Evolutionary conservation across 1,284 basidiomycete species (phyloP).

Genomic region (Golubevia sp.): DNA sequence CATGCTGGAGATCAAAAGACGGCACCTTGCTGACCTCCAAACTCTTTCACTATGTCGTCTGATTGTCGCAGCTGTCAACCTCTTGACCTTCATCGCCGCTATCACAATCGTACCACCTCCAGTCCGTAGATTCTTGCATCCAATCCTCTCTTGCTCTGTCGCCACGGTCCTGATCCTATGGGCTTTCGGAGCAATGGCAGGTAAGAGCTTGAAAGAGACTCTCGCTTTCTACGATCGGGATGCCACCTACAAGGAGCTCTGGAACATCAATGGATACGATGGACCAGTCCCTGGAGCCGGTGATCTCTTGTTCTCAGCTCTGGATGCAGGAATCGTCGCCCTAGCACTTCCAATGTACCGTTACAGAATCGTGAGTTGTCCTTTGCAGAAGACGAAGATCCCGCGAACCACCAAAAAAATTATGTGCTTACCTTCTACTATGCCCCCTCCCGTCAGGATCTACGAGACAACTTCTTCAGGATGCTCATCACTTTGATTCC

Average conservation of each 20-base stretch:
- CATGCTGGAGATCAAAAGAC: no score
- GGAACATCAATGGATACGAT: slow-evolving; percentile 22
- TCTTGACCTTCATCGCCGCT: slow-evolving; percentile 32
- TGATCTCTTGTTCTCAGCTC: slow-evolving; percentile 35
- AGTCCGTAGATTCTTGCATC: slow-evolving; percentile 36
- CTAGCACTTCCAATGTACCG: slow-evolving; percentile 48
- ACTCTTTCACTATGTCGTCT: no score
- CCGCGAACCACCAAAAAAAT: no score
- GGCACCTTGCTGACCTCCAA: no score
- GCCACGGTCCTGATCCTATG: slow-evolving; percentile 40
- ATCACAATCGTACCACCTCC: slow-evolving; percentile 37
- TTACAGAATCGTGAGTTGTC: slow-evolving; percentile 10
- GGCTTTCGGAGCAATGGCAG: slow-evolving; percentile 29
- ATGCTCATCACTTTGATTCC: slow-evolving; percentile 34
- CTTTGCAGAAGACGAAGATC: no score
- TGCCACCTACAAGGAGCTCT: slow-evolving; percentile 36
- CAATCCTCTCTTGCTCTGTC: slow-evolving; percentile 42
- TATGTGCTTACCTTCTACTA: no score
- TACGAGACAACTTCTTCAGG: slow-evolving; percentile 20
- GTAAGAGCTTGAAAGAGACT: slow-evolving; percentile 16
- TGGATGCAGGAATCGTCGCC: slow-evolving; percentile 46
- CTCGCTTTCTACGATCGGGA: slow-evolving; percentile 26
- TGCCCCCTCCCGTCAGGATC: slow-evolving; percentile 16
- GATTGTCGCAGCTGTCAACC: slow-evolving; percentile 15
- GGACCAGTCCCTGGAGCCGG: slow-evolving; percentile 46